phyloP scores from a whole-genome alignment of 23 red algal genomes.

The Pyropia haitanensis region DNA sequence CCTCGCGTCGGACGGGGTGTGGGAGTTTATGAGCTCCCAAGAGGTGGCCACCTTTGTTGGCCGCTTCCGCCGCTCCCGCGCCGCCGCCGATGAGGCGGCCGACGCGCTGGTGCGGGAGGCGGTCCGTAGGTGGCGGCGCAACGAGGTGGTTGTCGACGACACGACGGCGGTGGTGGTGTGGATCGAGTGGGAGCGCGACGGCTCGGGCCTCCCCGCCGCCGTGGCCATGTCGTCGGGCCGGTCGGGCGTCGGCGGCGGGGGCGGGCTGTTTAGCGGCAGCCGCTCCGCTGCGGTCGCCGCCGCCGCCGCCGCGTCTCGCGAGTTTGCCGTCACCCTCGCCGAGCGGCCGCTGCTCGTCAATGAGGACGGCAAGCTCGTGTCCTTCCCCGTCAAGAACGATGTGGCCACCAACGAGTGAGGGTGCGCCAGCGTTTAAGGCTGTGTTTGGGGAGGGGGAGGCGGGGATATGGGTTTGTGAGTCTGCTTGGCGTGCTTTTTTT shows the following conservation, averaged over 20 bases:
- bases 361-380: slow-evolving; percentile 32
- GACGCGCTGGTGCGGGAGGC: slow-evolving; percentile 91
- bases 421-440: no score
- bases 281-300: slow-evolving; percentile 12
- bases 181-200: slow-evolving; percentile 52
- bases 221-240: no score
- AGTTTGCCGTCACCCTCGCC: slow-evolving; percentile 26
- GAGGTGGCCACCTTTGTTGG: slow-evolving; percentile 81
- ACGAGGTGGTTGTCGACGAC: slow-evolving; percentile 94
- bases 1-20: slow-evolving; percentile 83
- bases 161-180: slow-evolving; percentile 86
- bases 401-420: slow-evolving; percentile 7
- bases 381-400: slow-evolving; percentile 46
- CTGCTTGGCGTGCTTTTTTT: slow-evolving; percentile 19
- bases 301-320: slow-evolving; percentile 3
- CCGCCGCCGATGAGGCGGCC: slow-evolving; percentile 38
- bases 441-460: no score
- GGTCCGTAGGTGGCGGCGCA: slow-evolving; percentile 65
- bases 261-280: not conserved
- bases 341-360: slow-evolving; percentile 16
- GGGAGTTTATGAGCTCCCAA: slow-evolving; percentile 89
- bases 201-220: not conserved
- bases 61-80: slow-evolving; percentile 30
- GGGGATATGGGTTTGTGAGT: slow-evolving; percentile 2
- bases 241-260: slow-evolving; percentile 5